phyloP scores from a whole-genome alignment of 139 green algal species.

The Mychonastes homosphaera region DNA sequence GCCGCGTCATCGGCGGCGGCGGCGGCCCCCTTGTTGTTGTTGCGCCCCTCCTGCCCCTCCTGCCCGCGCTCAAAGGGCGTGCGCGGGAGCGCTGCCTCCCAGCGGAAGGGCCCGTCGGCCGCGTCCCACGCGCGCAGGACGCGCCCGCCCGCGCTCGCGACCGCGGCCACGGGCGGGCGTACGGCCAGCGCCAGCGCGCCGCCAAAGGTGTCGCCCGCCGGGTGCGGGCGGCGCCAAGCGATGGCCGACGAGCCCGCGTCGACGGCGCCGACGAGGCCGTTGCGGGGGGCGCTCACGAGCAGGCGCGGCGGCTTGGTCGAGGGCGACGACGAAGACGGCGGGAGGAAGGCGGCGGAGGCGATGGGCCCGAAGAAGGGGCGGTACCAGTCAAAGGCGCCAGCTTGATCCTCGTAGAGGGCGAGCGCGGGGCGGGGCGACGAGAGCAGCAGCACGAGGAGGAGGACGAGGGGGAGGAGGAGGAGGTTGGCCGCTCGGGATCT shows the following conservation, averaged over 20 bases:
- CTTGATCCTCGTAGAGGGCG: conserved; percentile 57
- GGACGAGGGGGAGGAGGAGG: too few species aligned
- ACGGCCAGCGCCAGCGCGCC: conserved; percentile 15
- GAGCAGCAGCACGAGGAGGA: conserved; percentile 14
- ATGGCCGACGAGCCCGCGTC: conserved; percentile 43
- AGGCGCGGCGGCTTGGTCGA: too few species aligned
- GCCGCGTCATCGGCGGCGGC: too few species aligned
- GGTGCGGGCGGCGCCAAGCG: conserved; percentile 46
- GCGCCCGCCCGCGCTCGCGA: conserved; percentile 15
- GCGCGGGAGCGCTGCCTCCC: conserved; percentile 23
- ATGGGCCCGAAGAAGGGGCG: conserved; percentile 48
- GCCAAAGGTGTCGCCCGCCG: conserved; percentile 6
- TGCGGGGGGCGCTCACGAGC: too few species aligned
- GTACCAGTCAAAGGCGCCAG: conserved; percentile 62
- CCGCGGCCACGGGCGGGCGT: conserved; percentile 19
- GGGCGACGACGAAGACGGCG: conserved; percentile 27
- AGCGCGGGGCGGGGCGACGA: not conserved
- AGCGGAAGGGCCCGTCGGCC: conserved; percentile 32
- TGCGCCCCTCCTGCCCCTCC: too few species aligned
- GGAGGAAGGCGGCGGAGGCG: conserved; percentile 21
- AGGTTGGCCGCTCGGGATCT: too few species aligned
- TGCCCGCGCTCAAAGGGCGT: too few species aligned
- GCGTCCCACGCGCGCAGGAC: conserved; percentile 38
- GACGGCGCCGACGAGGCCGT: conserved; percentile 41
- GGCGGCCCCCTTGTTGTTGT: too few species aligned